phyloP scores from a whole-genome alignment of 139 green algal species.

The Nannochloris sp. region DNA sequence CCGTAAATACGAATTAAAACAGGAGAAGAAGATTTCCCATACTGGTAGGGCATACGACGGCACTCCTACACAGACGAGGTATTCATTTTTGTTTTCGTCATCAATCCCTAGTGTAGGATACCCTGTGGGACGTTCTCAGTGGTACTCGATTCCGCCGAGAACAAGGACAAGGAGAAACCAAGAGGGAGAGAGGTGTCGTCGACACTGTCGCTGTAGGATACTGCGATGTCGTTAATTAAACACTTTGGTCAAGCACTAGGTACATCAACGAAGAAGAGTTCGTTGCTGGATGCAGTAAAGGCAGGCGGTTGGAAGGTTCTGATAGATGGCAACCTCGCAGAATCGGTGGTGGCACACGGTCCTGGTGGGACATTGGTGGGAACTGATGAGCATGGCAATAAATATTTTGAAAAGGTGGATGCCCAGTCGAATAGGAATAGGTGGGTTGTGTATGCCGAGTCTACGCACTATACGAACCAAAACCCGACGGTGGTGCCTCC shows the following conservation, averaged over 20 bases:
- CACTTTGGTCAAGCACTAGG: conserved; percentile 22
- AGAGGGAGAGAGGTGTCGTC: no score
- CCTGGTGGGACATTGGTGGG: conserved; percentile 28
- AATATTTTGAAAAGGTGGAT: conserved; percentile 33
- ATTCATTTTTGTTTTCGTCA: no score
- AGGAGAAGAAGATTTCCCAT: no score
- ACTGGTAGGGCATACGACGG: no score
- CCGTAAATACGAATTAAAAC: no score
- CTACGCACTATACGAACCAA: conserved; percentile 26
- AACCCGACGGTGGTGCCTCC: conserved; percentile 39
- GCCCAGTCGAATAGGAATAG: conserved; percentile 38
- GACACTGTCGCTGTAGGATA: neutral
- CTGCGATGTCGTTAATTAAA: conserved; percentile 10
- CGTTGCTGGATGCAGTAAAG: conserved; percentile 25
- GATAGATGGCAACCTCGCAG: conserved; percentile 21
- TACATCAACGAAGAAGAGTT: conserved; percentile 10
- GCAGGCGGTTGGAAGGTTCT: conserved; percentile 39
- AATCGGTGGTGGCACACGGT: conserved; percentile 28
- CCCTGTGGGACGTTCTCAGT: no score
- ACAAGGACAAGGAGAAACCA: no score
- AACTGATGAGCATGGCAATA: conserved; percentile 25
- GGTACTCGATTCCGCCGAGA: no score
- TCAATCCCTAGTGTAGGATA: no score
- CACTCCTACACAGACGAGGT: no score
- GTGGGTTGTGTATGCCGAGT: conserved; percentile 55